A percentile compares a stretch with the other conserved stretches of the same genome.
These are phyloP conservation scores for Scheffersomyces coipomensis DNA, from an alignment of 805 yeast genomes.

Conservation along the genomic window DNA sequence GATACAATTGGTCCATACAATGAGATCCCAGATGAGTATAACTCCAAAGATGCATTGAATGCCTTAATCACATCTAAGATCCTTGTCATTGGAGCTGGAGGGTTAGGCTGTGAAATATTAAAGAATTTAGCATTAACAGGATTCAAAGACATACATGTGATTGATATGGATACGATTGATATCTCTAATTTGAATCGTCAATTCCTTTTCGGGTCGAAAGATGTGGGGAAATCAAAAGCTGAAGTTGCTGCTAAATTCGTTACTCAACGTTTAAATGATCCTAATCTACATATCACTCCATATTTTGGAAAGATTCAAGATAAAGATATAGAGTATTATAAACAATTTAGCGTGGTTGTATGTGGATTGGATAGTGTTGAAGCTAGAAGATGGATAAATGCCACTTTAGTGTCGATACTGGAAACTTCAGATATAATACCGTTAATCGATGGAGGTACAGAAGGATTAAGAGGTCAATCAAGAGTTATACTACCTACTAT, in stretches of 20 bases:
- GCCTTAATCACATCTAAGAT: conserved; percentile 23
- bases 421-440: conserved; percentile 43
- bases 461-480: conserved; percentile 89
- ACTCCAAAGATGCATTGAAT: conserved; percentile 14
- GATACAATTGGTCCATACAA: conserved; percentile 35
- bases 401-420: conserved; percentile 61
- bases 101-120: conserved; percentile 77
- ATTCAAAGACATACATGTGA: conserved; percentile 60
- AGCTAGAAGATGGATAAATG: conserved; percentile 89
- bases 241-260: conserved; percentile 62
- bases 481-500: conserved; percentile 83
- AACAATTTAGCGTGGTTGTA: conserved; percentile 66
- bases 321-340: conserved; percentile 59
- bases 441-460: conserved; percentile 92
- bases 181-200: conserved; percentile 75
- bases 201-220: conserved; percentile 59
- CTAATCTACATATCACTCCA: conserved; percentile 47
- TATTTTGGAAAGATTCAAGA: conserved; percentile 62
- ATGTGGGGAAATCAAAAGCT: conserved; percentile 68
- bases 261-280: conserved; percentile 39
- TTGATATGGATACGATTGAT: conserved; percentile 84
- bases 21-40: conserved; percentile 36
- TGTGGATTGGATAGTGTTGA: conserved; percentile 90
- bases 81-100: conserved; percentile 74
- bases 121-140: conserved; percentile 73